Percentiles rank a stretch among this genome's conserved stretches.
phyloP scores from a whole-genome alignment of 129 eudicot species.

The Deinandra increscens region DNA sequence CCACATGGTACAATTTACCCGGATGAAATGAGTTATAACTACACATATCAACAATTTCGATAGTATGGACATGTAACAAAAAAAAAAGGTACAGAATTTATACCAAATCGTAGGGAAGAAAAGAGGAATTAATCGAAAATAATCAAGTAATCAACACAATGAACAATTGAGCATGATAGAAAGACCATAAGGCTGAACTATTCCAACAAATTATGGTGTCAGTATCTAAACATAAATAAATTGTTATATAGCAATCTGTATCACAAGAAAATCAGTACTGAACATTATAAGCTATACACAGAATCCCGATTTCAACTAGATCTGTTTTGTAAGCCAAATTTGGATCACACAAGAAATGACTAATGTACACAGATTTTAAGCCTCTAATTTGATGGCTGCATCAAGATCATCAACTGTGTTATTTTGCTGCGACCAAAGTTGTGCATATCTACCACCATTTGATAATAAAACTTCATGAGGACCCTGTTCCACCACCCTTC shows the following conservation, averaged over 20 bases:
- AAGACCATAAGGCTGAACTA: not conserved
- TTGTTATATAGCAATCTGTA: not conserved
- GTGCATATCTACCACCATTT: slow-evolving; percentile 82
- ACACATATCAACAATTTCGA: no score
- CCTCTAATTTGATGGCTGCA: slow-evolving; percentile 51
- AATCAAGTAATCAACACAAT: no score
- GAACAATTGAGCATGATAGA: not conserved
- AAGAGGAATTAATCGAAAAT: no score
- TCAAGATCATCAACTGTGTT: slow-evolving; percentile 72
- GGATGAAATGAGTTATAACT: no score
- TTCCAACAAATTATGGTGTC: not conserved
- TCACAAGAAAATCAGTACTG: not conserved
- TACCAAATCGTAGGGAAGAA: no score
- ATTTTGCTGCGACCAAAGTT: slow-evolving; percentile 97
- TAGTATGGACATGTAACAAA: no score
- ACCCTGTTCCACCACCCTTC: slow-evolving; percentile 95
- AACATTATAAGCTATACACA: not conserved
- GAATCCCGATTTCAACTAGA: not conserved
- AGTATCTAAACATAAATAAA: not conserved
- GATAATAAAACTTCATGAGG: slow-evolving; percentile 73
- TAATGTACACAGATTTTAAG: slow-evolving; percentile 3
- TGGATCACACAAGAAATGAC: slow-evolving; percentile 7
- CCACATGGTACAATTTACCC: no score
- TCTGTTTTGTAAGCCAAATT: not conserved
- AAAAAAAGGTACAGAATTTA: no score